These are phyloP conservation scores for Ocimum tenuiflorum DNA, from an alignment of 257 asterid species.

Conservation along the genomic window DNA sequence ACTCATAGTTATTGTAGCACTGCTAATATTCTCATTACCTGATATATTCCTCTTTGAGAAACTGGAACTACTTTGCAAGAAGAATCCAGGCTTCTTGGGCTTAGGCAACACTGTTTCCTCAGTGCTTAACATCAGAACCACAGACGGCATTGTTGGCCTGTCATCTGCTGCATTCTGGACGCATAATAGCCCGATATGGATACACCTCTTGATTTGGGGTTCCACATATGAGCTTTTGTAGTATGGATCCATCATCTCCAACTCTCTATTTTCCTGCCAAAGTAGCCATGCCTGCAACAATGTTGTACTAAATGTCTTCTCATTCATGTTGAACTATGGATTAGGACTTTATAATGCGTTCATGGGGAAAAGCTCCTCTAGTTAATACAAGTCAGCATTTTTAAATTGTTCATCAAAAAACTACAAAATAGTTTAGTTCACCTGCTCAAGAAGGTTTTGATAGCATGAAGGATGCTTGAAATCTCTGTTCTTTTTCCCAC, in stretches of 20 bases:
- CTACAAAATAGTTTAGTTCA: neutral
- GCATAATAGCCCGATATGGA: constrained; percentile 17
- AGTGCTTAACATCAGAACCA: constrained; percentile 8
- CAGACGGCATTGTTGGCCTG: constrained; percentile 8
- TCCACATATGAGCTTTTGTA: constrained; percentile 4
- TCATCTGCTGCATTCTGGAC: constrained; percentile 8
- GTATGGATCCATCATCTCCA: constrained; percentile 21
- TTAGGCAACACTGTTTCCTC: neutral
- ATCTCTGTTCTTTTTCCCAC: constrained; percentile 11
- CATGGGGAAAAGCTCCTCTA: neutral
- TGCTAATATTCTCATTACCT: neutral
- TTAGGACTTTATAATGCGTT: neutral
- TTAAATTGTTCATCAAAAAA: neutral
- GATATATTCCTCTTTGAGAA: neutral
- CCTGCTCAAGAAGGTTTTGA: constrained; percentile 10
- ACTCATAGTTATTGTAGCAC: neutral
- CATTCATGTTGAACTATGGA: neutral
- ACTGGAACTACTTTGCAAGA: neutral
- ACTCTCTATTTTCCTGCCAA: constrained; percentile 12
- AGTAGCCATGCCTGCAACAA: constrained; percentile 17
- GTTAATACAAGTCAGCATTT: neutral
- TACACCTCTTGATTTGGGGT: constrained; percentile 18
- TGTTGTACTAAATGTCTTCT: neutral
- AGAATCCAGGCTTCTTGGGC: neutral
- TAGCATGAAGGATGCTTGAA: neutral